These are phyloP conservation scores for Carex cristatella DNA, from an alignment of 176 grass and related monocot species.

Conservation along the genomic window DNA sequence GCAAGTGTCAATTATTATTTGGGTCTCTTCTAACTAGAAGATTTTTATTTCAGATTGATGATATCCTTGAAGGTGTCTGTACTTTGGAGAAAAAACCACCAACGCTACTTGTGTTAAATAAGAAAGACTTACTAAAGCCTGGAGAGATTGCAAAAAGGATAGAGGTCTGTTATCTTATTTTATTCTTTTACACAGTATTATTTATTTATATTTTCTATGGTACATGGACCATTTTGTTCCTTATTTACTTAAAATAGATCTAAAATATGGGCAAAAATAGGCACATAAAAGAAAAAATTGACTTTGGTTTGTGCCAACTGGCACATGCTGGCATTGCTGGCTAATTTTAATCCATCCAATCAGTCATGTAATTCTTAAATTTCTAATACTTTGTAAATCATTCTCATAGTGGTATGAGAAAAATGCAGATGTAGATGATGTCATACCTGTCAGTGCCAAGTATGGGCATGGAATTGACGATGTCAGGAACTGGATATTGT, in stretches of 20 bases:
- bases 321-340: background rate
- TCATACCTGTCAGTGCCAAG: conserved; percentile 98
- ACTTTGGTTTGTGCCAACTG: background rate
- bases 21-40: conserved; percentile 3
- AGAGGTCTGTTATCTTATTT: conserved; percentile 38
- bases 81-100: conserved; percentile 42
- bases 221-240: background rate
- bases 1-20: background rate
- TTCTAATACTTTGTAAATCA: background rate
- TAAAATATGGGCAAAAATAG: background rate
- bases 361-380: background rate
- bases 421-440: conserved; percentile 68
- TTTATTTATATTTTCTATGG: background rate
- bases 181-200: background rate
- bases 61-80: conserved; percentile 68
- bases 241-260: background rate
- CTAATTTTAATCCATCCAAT: background rate
- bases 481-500: conserved; percentile 94
- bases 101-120: conserved; percentile 70
- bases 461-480: conserved; percentile 75
- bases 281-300: background rate
- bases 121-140: conserved; percentile 94
- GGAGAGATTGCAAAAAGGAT: conserved; percentile 92
- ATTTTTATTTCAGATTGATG: conserved; percentile 48
- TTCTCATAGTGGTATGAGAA: conserved; percentile 83